A percentile compares a stretch with the other conserved stretches of the same genome.
These are phyloP conservation scores for Flaveria robusta DNA, from an alignment of 129 eudicot species.

Conservation along the genomic window DNA sequence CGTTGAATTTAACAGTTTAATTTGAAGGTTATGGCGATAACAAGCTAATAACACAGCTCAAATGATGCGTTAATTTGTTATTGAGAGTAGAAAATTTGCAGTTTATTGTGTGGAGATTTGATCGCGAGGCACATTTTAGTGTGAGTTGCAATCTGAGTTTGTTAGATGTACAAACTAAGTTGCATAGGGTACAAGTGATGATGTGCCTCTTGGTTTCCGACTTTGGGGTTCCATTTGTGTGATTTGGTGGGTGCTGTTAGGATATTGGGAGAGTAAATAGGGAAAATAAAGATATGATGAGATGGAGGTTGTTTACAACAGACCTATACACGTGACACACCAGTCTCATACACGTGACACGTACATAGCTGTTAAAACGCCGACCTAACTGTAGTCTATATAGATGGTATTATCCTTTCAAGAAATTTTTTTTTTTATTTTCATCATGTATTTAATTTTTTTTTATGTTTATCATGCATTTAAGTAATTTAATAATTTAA, in stretches of 20 bases:
- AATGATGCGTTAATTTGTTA: neutral
- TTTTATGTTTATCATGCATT: neutral
- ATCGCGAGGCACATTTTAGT: neutral
- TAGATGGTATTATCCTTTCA: neutral
- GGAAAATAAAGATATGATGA: conserved; percentile 16
- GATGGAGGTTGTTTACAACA: conserved; percentile 9
- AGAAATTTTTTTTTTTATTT: neutral
- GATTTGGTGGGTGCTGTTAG: neutral
- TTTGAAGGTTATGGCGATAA: too few relatives aligned
- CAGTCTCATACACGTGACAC: conserved; percentile 23
- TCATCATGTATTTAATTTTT: neutral
- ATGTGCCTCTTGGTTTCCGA: neutral
- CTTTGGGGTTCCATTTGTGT: neutral
- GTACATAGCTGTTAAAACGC: neutral
- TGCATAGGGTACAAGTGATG: conserved; percentile 28
- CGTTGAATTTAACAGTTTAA: too few relatives aligned
- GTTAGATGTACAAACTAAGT: conserved; percentile 19
- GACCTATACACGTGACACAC: conserved; percentile 28
- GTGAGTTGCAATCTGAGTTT: neutral
- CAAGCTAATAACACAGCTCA: neutral
- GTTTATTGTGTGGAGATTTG: neutral
- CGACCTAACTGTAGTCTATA: neutral
- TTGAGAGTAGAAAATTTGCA: neutral
- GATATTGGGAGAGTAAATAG: neutral
- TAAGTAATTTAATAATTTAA: neutral